Conservation (phyloP, 352 stramenopile species). For the Phytophthora sp. region DNA sequence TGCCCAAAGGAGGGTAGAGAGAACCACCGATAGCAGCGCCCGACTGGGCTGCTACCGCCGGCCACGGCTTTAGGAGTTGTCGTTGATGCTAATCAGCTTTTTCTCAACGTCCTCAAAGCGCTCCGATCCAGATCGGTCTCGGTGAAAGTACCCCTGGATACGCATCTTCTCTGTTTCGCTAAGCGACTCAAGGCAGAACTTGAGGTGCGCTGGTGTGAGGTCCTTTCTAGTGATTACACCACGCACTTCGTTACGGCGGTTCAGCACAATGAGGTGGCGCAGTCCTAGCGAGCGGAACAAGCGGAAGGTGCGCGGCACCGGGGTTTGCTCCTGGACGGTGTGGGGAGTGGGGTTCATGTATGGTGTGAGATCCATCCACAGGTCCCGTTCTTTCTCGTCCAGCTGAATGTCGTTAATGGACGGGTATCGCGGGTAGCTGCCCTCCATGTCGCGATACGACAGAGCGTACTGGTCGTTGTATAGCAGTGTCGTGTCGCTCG, state of each 20-base stretch:
- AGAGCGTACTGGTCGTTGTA: constrained; percentile 90
- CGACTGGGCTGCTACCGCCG: constrained; percentile 23
- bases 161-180: constrained; percentile 83
- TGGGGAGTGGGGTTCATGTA: constrained; percentile 98
- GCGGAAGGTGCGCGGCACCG: constrained; percentile 95
- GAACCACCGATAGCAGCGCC: constrained; percentile 26
- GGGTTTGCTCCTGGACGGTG: constrained; percentile 94
- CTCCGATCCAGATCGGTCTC: constrained; percentile 67
- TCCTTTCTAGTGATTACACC: constrained; percentile 90
- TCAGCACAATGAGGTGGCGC: constrained; percentile 94
- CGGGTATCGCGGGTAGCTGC: constrained; percentile 79
- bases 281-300: constrained; percentile 98
- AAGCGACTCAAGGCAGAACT: constrained; percentile 76
- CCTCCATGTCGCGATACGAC: constrained; percentile 86
- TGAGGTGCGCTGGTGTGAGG: constrained; percentile 82
- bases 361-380: constrained; percentile 95
- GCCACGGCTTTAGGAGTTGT: constrained; percentile 75
- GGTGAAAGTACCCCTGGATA: constrained; percentile 88
- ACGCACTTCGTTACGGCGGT: constrained; percentile 90
- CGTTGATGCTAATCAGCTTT: constrained; percentile 80
- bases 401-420: constrained; percentile 89
- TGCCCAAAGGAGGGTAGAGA: not conserved
- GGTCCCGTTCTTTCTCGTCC: constrained; percentile 87
- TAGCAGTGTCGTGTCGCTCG: constrained; percentile 77
- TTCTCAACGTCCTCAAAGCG: constrained; percentile 86